Conservation (phyloP, 768 basidiomycete genomes). For the Boletus bicolor region DNA sequence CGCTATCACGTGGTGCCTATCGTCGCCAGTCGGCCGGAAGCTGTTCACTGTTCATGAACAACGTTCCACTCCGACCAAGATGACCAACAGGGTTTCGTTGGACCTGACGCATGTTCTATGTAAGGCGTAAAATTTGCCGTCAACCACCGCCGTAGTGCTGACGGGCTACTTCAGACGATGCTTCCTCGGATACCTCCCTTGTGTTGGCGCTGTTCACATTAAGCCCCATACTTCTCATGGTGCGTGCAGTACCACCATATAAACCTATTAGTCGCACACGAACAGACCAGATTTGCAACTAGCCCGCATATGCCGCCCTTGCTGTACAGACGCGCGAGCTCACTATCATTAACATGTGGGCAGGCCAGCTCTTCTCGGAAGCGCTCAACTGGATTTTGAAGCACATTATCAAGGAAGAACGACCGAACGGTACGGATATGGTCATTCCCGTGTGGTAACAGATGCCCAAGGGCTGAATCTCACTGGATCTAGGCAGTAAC, state of each 20-base stretch:
- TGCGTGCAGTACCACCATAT: constrained; percentile 25
- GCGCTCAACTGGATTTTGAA: constrained; percentile 69
- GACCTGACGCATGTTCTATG: constrained; percentile 70
- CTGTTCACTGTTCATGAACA: too few relatives aligned
- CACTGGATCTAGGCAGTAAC: constrained; percentile 9
- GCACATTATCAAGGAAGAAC: constrained; percentile 59
- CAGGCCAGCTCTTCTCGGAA: constrained; percentile 72
- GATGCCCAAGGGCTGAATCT: neutral
- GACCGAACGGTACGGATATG: constrained; percentile 55
- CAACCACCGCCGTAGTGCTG: neutral
- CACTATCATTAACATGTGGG: constrained; percentile 80
- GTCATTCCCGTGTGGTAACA: neutral
- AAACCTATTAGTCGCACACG: neutral
- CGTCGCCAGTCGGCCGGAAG: neutral
- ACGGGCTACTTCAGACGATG: constrained; percentile 47
- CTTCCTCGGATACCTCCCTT: constrained; percentile 54
- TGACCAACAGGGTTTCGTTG: constrained; percentile 41
- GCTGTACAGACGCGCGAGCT: constrained; percentile 76
- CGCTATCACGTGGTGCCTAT: neutral
- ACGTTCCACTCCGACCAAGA: neutral
- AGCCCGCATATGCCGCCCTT: constrained; percentile 80
- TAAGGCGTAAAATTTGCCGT: constrained; percentile 27
- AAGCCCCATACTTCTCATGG: constrained; percentile 72
- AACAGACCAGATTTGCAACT: constrained; percentile 7
- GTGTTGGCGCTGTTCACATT: constrained; percentile 61